Evolutionary conservation across 768 basidiomycete genomes (phyloP).

Genomic region (Mycena alexandri): DNA sequence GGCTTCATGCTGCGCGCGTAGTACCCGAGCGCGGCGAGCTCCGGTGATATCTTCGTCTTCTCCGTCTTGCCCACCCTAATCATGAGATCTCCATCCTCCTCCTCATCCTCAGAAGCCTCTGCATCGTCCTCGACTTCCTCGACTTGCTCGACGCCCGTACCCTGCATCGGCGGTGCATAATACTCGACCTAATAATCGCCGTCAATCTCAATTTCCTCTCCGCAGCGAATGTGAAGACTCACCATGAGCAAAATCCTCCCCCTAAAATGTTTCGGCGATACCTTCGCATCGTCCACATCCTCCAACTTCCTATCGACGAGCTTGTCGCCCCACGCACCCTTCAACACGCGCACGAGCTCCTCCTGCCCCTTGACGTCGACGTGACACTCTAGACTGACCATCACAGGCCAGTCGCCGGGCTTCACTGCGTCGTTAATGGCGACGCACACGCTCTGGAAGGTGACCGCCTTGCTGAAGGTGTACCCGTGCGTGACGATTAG

Average conservation of each 20-base stretch:
- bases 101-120: conserved; percentile 44
- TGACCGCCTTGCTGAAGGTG: conserved; percentile 66
- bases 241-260: conserved; percentile 74
- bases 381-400: conserved; percentile 75
- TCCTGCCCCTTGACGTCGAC: conserved; percentile 63
- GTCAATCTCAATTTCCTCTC: not conserved
- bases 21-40: conserved; percentile 67
- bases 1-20: conserved; percentile 77
- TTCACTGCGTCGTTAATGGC: conserved; percentile 62
- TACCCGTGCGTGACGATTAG: conserved; percentile 73
- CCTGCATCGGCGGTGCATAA: conserved; percentile 52
- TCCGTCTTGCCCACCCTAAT: conserved; percentile 37
- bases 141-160: conserved; percentile 30
- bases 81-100: conserved; percentile 40
- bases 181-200: conserved; percentile 64
- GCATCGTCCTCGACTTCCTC: conserved; percentile 36
- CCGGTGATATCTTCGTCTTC: conserved; percentile 56
- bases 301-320: conserved; percentile 58
- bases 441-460: conserved; percentile 64
- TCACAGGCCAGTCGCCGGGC: conserved; percentile 64
- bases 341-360: conserved; percentile 67
- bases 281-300: conserved; percentile 49
- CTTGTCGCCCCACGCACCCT: conserved; percentile 64
- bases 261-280: conserved; percentile 61
- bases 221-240: conserved; percentile 25